phyloP scores from a whole-genome alignment of 371 early-diverging fungal species.

The Mucor circinelloides region DNA sequence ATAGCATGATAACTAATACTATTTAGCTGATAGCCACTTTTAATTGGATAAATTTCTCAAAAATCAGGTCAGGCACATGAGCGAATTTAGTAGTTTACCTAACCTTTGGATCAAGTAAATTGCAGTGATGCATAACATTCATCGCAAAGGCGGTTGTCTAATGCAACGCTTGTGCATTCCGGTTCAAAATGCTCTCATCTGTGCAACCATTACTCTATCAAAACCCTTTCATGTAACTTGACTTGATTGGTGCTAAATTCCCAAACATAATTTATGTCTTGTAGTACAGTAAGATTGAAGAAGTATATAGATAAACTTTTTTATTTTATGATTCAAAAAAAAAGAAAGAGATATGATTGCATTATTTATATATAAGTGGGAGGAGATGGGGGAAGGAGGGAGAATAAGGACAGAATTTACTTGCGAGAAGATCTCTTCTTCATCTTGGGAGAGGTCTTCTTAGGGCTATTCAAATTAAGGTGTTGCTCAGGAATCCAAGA shows the following conservation, averaged over 20 bases:
- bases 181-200: not conserved
- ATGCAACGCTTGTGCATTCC: not conserved
- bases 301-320: not conserved
- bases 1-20: too few species aligned
- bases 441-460: slow-evolving; percentile 42
- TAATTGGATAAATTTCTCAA: too few species aligned
- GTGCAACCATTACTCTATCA: not conserved
- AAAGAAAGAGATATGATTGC: not conserved
- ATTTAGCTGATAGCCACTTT: too few species aligned
- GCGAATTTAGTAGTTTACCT: too few species aligned
- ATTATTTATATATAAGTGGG: not conserved
- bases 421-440: slow-evolving; percentile 44
- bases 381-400: not conserved
- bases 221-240: not conserved
- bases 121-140: too few species aligned
- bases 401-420: slow-evolving; percentile 8
- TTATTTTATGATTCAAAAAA: not conserved
- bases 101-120: too few species aligned
- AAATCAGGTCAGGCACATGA: too few species aligned
- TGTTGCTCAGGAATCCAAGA: slow-evolving; percentile 55
- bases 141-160: not conserved
- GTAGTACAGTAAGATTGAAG: not conserved
- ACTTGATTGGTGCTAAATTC: not conserved
- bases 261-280: not conserved
- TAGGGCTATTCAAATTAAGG: slow-evolving; percentile 36